These are phyloP conservation scores for Ocimum tenuiflorum DNA, from an alignment of 257 asterid species.

Conservation along the genomic window DNA sequence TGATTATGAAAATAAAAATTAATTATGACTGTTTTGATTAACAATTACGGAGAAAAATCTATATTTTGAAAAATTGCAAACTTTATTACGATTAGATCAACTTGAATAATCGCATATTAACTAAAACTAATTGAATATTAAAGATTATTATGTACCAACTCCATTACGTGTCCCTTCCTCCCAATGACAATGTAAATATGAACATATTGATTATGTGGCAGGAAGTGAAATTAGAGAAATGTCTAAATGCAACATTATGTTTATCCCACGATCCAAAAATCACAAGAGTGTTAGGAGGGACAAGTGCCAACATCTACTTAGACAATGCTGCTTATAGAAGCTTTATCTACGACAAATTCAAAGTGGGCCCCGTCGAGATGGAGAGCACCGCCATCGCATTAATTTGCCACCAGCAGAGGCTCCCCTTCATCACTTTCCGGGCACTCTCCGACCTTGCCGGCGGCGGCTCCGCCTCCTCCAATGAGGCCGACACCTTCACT, in stretches of 20 bases:
- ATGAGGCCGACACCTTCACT: constrained; percentile 42
- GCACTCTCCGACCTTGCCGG: constrained; percentile 60
- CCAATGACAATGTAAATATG: too few relatives aligned
- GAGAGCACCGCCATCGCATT: constrained; percentile 56
- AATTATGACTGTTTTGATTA: too few relatives aligned
- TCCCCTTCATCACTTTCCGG: constrained; percentile 44
- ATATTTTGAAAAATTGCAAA: too few relatives aligned
- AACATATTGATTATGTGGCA: constrained; percentile 1
- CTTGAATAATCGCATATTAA: too few relatives aligned
- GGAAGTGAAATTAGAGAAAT: constrained; percentile 28
- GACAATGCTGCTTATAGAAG: constrained; percentile 48
- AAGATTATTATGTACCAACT: too few relatives aligned
- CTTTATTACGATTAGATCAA: too few relatives aligned
- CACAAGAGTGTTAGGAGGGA: constrained; percentile 27
- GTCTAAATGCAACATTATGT: constrained; percentile 38
- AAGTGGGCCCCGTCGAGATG: constrained; percentile 37
- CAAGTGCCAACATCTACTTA: constrained; percentile 40
- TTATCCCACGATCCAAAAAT: constrained; percentile 31
- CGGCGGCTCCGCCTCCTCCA: constrained; percentile 35
- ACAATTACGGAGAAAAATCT: too few relatives aligned
- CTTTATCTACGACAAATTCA: constrained; percentile 28
- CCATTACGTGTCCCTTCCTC: too few relatives aligned
- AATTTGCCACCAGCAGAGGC: constrained; percentile 38
- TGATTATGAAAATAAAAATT: too few relatives aligned
- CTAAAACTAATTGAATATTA: too few relatives aligned